phyloP scores from a whole-genome alignment of 1,139 yeast genomes.

The Suhomyces anneliseae region DNA sequence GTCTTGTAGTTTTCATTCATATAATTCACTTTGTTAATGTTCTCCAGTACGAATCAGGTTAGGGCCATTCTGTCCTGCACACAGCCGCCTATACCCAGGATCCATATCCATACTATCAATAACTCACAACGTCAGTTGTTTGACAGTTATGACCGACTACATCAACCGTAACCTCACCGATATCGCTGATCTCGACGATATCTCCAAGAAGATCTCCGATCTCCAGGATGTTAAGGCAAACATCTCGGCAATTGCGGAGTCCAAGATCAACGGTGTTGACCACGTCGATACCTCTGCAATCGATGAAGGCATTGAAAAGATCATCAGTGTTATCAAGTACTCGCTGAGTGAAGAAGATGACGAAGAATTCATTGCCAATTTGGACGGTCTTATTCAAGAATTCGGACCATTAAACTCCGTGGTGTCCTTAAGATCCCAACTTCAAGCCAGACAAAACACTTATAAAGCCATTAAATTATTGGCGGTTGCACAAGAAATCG shows the following conservation, averaged over 20 bases:
- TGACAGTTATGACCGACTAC: slow-evolving; percentile 20
- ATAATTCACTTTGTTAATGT: no score
- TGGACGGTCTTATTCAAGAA: slow-evolving; percentile 10
- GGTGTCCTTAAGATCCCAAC: slow-evolving; percentile 13
- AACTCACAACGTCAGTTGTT: no score
- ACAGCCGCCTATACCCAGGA: no score
- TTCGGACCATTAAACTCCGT: slow-evolving; percentile 17
- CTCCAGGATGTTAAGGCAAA: slow-evolving; percentile 18
- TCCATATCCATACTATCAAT: no score
- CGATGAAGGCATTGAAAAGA: slow-evolving; percentile 2
- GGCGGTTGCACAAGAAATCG: slow-evolving; percentile 8
- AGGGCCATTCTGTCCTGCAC: no score
- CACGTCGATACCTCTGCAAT: neutral
- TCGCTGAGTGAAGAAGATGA: slow-evolving; percentile 5
- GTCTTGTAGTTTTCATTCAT: no score
- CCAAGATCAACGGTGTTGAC: slow-evolving; percentile 5
- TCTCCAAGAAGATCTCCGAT: slow-evolving; percentile 23
- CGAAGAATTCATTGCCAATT: slow-evolving; percentile 7
- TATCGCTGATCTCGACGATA: slow-evolving; percentile 25
- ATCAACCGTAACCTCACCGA: slow-evolving; percentile 31
- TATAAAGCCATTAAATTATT: slow-evolving; percentile 5
- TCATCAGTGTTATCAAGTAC: slow-evolving; percentile 5
- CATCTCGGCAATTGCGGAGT: slow-evolving; percentile 14
- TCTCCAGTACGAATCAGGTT: no score
- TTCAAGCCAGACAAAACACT: slow-evolving; percentile 1